Evolutionary conservation across 2,329 filamentous ascomycete species (phyloP), one percentile per base, ranked within the genome.

Genomic region (Calonectria montana): DNA sequence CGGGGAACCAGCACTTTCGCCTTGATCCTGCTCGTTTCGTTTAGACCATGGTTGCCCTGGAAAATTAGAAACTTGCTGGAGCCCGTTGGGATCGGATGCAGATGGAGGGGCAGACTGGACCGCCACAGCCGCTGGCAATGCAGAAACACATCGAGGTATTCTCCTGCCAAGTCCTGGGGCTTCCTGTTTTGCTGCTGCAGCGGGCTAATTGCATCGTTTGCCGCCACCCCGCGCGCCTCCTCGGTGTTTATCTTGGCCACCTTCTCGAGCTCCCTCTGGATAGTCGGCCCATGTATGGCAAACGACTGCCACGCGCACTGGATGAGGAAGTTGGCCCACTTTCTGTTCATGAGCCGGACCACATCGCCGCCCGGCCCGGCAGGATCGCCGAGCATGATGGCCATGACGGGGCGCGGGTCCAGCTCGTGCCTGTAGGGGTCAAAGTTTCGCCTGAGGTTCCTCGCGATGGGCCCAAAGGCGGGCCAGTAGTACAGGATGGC

Each of bases 401-500:
- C 69, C 57, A 70, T 12, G 2, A 61, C 25, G 4, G 64, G 53
- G 4, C 64, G 64, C 23, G 64, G 63, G 21, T 70, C 69, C 5
- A 70, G 25, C 21, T 70, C 62, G 15, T 39, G 8, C 16, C 23
- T 31, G 16, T n/a, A n/a, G 8, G 21, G 29, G 6, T 47, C 16
- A 12, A 61, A 65, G 61, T 29, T 61, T 12, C n/a, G 2, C 21
- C 18, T 48, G 31, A 70, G 18, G 18, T 43, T 29, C 1, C 2
- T 41, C 9, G 43, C 25, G 15, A 61, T 50, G 0, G n/a, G 48
- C 15, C 48, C 31, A 27, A 70, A 65, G 13, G 21, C 25, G 3
- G 63, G 55, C 69, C 69, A 70, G 21, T 27, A 35, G 5, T 55
- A 15, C 57, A 70, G 21, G 7, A 70, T 61, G n/a, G 53, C 64